Evolutionary conservation across 164 flowering plant species (phyloP), one percentile per base, ranked within the genome.

Genomic region (Houttuynia cordata): DNA sequence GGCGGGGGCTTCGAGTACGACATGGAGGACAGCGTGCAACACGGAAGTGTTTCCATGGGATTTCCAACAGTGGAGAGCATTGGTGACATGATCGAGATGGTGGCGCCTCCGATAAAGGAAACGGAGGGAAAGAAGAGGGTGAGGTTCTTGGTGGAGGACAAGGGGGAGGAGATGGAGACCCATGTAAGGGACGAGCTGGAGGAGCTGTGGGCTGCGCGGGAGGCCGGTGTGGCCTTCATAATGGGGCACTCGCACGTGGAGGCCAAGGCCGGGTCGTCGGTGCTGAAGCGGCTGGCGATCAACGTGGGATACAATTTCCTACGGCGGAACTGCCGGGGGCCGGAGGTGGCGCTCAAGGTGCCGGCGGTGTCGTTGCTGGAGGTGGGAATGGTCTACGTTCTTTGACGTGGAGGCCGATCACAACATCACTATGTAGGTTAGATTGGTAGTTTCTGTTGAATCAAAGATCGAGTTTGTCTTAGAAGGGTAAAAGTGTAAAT

Each of bases 331-430:
- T 86, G 97, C 68, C 53, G 97, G 19, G 97, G 96, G n/a, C 72
- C 96, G 1, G 94, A 82, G 65, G 91, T 86, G 63, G 86, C 83
- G 4, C 87, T 91, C 41, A 81, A 78, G 73, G 83, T 88, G 37
- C 97, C 97, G 9, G 91, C 87, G 4, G 97, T 69, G 7, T 88
- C 97, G 8, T 79, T 85, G 1, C 80, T 91, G 10, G 96, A 91
- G 71, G 97, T 91, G 34, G 97, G 97, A 68, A 88, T 91, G 97
- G 93, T 91, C 61, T 91, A 91, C 63, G 75, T 83, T 34, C 82
- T 91, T 45, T 88, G 67, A 70, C 42, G 2, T 45, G 49, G 49
- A 30, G n/a, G n/a, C n/a, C n/a, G n/a, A n/a, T n/a, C n/a, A n/a
- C n/a, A n/a, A n/a, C n/a, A n/a, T n/a, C n/a, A n/a, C n/a, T n/a